Evolutionary conservation across 208 protist species (phyloP).

Genomic region (Trypanosoma grayi): DNA sequence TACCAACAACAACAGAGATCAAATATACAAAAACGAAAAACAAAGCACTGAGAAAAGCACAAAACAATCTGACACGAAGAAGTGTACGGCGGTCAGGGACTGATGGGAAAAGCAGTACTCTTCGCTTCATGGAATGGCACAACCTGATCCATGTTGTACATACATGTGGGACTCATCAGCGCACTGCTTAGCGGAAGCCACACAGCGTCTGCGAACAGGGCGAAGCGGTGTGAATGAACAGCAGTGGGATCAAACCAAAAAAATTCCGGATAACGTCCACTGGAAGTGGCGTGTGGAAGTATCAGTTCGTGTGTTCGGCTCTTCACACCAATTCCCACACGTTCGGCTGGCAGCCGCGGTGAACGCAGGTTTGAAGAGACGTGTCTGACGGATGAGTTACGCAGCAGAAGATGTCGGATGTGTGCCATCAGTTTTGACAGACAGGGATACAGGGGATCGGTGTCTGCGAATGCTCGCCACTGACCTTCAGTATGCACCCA

Average conservation of each 20-base stretch:
- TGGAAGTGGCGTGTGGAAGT: constrained; percentile 23
- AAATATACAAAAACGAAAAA: no score
- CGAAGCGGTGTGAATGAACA: constrained; percentile 21
- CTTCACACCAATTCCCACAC: neutral
- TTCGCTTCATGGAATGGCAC: neutral
- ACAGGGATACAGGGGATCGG: neutral
- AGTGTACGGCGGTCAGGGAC: neutral
- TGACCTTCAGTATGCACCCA: constrained; percentile 21
- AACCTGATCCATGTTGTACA: constrained; percentile 24
- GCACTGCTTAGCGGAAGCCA: constrained; percentile 24
- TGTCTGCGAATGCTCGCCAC: constrained; percentile 8
- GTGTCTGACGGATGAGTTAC: no score
- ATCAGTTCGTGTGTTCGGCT: constrained; percentile 29
- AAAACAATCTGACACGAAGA: neutral
- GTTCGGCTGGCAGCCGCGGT: neutral
- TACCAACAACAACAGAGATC: neutral
- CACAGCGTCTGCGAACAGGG: constrained; percentile 40
- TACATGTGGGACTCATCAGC: neutral
- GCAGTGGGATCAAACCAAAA: constrained; percentile 44
- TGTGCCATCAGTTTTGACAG: constrained; percentile 9
- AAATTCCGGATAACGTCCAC: constrained; percentile 29
- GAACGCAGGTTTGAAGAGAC: no score
- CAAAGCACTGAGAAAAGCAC: constrained; percentile 1
- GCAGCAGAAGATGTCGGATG: no score
- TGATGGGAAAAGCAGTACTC: no score